A percentile compares a stretch with the other conserved stretches of the same genome.
Evolutionary conservation across 2,329 filamentous ascomycete genomes (phyloP).

Genomic region (Cladosporium sp.): DNA sequence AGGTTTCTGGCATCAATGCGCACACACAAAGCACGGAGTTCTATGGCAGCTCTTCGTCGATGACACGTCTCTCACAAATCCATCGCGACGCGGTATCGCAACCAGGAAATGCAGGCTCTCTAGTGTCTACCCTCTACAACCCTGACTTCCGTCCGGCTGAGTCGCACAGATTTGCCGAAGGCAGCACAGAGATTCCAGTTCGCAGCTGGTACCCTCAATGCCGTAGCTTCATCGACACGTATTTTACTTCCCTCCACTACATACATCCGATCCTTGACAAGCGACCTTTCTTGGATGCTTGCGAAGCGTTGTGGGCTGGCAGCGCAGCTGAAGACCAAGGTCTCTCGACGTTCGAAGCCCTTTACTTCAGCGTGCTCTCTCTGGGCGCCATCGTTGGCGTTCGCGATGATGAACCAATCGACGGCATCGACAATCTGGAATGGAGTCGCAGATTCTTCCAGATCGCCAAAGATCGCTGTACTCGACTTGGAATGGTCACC

Average conservation of each 20-base stretch:
- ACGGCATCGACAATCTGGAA: neutral
- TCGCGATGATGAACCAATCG: neutral
- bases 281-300: constrained; percentile 2
- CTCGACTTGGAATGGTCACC: constrained; percentile 1
- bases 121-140: neutral
- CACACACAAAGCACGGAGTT: neutral
- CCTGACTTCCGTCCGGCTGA: neutral
- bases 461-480: neutral
- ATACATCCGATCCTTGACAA: neutral
- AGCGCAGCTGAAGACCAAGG: neutral
- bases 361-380: neutral
- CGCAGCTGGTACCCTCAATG: constrained; percentile 1
- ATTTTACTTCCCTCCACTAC: neutral
- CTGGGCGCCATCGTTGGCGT: neutral
- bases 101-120: neutral
- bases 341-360: neutral
- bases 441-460: constrained; percentile 1
- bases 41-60: neutral
- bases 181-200: neutral
- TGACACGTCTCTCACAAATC: neutral
- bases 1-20: neutral
- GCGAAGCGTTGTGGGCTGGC: neutral
- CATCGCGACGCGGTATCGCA: neutral
- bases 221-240: neutral
- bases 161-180: neutral